Evolutionary conservation across 768 basidiomycete species (phyloP).

Genomic region (Piloderma croceum): DNA sequence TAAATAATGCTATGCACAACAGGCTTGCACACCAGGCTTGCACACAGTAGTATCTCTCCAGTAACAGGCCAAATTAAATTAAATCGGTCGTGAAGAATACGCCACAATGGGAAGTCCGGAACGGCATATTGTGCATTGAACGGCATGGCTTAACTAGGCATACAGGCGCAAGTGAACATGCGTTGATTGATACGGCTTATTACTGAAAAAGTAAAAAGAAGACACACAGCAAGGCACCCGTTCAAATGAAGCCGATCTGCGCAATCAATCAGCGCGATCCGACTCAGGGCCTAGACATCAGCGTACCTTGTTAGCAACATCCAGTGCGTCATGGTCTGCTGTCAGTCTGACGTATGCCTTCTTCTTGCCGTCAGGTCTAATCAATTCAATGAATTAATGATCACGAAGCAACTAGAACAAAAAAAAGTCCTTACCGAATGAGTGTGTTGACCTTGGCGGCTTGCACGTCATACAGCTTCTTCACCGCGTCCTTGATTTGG

Average conservation of each 20-base stretch:
- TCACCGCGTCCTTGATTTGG: conserved; percentile 98
- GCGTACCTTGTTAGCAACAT: conserved; percentile 93
- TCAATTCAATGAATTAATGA: conserved; percentile 3
- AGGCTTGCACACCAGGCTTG: no score
- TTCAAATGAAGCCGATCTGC: conserved; percentile 92
- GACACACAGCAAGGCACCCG: conserved; percentile 1
- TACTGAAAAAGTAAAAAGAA: conserved; percentile 4
- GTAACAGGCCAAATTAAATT: no score
- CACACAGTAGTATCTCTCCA: no score
- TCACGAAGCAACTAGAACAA: neutral
- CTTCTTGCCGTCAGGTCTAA: conserved; percentile 95
- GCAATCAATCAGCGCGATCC: conserved; percentile 2
- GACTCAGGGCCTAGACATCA: neutral
- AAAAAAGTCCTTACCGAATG: conserved; percentile 63
- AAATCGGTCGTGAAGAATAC: no score
- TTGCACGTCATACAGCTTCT: conserved; percentile 97
- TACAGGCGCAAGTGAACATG: conserved; percentile 5
- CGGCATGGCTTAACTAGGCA: neutral
- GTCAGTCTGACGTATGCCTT: conserved; percentile 98
- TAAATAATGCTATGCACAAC: no score
- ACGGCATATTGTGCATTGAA: conserved; percentile 11
- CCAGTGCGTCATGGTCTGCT: conserved; percentile 92
- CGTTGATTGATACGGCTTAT: conserved; percentile 1
- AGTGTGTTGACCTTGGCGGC: conserved; percentile 97
- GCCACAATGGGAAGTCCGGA: neutral